phyloP scores from a whole-genome alignment of 495 filamentous ascomycete species.

The Lentithecium fluviatile region DNA sequence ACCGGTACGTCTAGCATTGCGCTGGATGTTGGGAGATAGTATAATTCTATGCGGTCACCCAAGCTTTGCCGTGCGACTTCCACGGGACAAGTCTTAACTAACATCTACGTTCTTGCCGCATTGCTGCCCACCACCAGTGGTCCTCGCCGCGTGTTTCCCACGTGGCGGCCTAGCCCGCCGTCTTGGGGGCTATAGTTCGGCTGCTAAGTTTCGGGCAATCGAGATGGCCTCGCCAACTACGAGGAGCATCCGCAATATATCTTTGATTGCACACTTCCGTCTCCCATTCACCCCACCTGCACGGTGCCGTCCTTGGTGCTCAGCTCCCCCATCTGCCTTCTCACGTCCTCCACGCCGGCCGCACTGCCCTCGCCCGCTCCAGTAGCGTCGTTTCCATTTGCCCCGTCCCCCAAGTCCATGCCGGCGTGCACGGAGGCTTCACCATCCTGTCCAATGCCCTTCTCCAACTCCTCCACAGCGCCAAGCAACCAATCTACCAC shows the following conservation, averaged over 20 bases:
- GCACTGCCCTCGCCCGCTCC: constrained; percentile 1
- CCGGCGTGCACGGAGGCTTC: constrained; percentile 33
- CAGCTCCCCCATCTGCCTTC: constrained; percentile 25
- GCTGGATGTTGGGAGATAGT: not conserved
- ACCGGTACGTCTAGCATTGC: not conserved
- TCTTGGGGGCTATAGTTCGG: constrained; percentile 3
- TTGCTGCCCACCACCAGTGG: not conserved
- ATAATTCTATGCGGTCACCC: too few relatives aligned
- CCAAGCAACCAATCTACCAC: constrained; percentile 66
- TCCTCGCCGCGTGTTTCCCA: constrained; percentile 6
- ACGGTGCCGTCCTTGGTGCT: constrained; percentile 4
- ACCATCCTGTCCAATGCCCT: constrained; percentile 41
- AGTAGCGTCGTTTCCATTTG: not conserved
- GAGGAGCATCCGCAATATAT: constrained; percentile 25
- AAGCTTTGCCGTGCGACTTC: too few relatives aligned
- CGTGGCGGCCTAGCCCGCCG: constrained; percentile 14
- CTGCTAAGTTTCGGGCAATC: not conserved
- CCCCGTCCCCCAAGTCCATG: constrained; percentile 4
- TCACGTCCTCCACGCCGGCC: constrained; percentile 13
- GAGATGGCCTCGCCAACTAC: not conserved
- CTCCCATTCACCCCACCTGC: constrained; percentile 26
- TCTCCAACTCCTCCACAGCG: constrained; percentile 56
- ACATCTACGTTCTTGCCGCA: too few relatives aligned
- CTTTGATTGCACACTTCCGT: constrained; percentile 17
- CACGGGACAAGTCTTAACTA: too few relatives aligned